Base-by-base conservation (phyloP, 345 rosid genomes). In the Nasturtium officinale region DNA sequence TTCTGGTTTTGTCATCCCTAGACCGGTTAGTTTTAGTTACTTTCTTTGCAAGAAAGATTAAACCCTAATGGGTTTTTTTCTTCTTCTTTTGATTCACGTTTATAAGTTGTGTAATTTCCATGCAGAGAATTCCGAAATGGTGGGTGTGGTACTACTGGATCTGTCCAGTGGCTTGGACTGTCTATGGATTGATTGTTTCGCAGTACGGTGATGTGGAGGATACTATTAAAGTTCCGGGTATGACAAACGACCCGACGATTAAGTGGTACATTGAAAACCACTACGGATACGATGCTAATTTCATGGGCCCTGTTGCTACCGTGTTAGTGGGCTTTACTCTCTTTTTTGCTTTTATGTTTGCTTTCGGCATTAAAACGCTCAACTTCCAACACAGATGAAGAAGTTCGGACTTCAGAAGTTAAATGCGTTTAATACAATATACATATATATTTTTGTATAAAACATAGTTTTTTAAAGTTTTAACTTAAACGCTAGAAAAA, bases 131-230 rank as follows among this genome's bases (percentile, higher is more conserved):
- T 46, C 98, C 92, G 1, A 85, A 82, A 73, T 91, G 95, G 95
- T 94, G 98, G 95, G 57, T 87, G 5, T 94, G 98, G 98, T 94
- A 88, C 75, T 94, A 89, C 78, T 94, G 92, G 95, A 85, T 94
- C 5, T 91, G 90, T 85, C 98, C 83, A 0, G 76, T 85, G 16
- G 97, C 96, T 4, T 91, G 98, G 98, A 89, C 94, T 5, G 89
- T 86, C 26, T 86, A 89, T 7, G 91, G 94, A 25, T 65, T 85
- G 78, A 82, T 87, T 9, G 82, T 81, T 18, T 83, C 97, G 0
- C 97, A 90, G 18, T 94, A 87, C 16, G 88, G 96, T 9, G 96
- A 94, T n/a, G 63, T 83, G 4, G 78, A 72, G 8, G 53, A 57
- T 17, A 51, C 47, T 5, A 85, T 94, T 17, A 45, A 3, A 16